These are phyloP conservation scores for Aspergillus carlsbadensis DNA, from an alignment of 495 filamentous ascomycete genomes.

Conservation along the genomic window DNA sequence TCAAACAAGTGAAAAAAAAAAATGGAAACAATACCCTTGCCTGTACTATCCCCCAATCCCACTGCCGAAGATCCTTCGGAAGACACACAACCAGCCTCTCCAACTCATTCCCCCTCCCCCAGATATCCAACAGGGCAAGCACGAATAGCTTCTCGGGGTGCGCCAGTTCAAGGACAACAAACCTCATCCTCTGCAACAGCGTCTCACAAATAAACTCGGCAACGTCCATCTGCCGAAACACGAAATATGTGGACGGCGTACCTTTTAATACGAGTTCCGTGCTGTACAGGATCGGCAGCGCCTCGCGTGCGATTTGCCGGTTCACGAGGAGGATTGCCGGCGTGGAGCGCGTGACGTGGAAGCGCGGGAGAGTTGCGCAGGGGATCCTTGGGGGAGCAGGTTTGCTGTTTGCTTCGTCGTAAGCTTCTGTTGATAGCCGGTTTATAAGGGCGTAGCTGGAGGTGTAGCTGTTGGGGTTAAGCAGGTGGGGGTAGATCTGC, in stretches of 20 bases:
- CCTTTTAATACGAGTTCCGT: conserved; percentile 18
- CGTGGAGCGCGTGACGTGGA: conserved; percentile 15
- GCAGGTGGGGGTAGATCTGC: background rate
- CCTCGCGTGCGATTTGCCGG: conserved; percentile 18
- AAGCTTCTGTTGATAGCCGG: background rate
- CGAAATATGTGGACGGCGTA: conserved; percentile 17
- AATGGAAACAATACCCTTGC: background rate
- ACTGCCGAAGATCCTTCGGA: background rate
- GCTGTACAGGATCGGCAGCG: conserved; percentile 20
- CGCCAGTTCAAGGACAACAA: conserved; percentile 14
- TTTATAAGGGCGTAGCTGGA: background rate
- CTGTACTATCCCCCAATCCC: background rate
- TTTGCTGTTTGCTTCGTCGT: background rate
- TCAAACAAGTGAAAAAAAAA: background rate
- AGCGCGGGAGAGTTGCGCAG: conserved; percentile 4
- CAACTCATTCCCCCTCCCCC: conserved; percentile 18
- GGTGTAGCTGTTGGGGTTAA: conserved; percentile 1
- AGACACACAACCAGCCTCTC: conserved; percentile 21
- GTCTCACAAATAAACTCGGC: conserved; percentile 22
- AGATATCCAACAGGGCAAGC: conserved; percentile 20
- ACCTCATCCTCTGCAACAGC: conserved; percentile 17
- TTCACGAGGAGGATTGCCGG: conserved; percentile 23
- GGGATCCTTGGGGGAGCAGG: background rate
- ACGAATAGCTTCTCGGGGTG: conserved; percentile 20
- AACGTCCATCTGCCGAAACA: conserved; percentile 23